These are phyloP conservation scores for Coprinopsis marcescibilis DNA, from an alignment of 768 basidiomycete genomes.

Conservation along the genomic window DNA sequence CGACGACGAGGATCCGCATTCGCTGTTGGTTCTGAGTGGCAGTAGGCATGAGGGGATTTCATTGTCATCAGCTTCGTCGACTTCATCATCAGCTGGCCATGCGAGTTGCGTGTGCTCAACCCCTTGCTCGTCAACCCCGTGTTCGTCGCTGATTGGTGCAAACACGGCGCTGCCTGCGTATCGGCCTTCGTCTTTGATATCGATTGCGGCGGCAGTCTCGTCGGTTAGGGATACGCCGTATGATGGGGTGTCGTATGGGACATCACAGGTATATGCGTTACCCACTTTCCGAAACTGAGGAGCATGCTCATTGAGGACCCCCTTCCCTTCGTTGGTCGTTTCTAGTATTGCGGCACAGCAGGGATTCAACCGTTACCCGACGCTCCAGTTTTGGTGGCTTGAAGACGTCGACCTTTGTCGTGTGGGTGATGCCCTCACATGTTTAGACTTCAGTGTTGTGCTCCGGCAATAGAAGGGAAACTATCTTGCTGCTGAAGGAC, in stretches of 20 bases:
- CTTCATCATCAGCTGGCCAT: not conserved
- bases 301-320: not conserved
- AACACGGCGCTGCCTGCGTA: not conserved
- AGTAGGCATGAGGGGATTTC: not conserved
- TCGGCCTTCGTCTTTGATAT: too few relatives aligned
- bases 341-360: too few relatives aligned
- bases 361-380: too few relatives aligned
- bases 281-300: not conserved
- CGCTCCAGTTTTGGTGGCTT: too few relatives aligned
- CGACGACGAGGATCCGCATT: constrained; percentile 5
- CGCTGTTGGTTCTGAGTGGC: not conserved
- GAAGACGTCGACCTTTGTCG: too few relatives aligned
- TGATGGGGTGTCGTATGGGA: not conserved
- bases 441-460: too few relatives aligned
- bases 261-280: not conserved
- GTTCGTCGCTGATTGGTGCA: not conserved
- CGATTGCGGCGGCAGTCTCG: too few relatives aligned
- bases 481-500: too few relatives aligned
- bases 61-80: not conserved
- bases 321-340: not conserved
- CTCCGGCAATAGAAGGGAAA: too few relatives aligned
- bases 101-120: not conserved
- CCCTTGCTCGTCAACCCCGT: not conserved
- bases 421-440: too few relatives aligned
- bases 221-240: not conserved